A percentile compares a stretch with the other conserved stretches of the same genome.
phyloP scores from a whole-genome alignment of 2,329 filamentous ascomycete species.

The Calycina marina region DNA sequence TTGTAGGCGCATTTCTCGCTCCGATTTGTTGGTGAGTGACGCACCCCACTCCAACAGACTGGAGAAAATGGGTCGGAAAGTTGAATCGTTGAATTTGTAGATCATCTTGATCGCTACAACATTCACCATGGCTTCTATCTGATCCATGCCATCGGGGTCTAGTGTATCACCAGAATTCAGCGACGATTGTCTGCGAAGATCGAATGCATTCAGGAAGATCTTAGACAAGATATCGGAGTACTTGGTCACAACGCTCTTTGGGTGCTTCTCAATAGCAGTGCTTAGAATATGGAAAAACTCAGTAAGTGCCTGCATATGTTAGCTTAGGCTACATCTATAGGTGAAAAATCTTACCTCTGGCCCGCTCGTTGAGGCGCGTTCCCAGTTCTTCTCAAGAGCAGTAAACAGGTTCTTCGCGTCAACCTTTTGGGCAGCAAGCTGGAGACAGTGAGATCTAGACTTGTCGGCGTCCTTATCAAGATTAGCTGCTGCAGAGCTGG shows the following conservation, averaged over 20 bases:
- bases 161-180: constrained; percentile 28
- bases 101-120: constrained; percentile 75
- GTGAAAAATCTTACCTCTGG: constrained; percentile 36
- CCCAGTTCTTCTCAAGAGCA: constrained; percentile 61
- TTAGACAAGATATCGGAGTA: constrained; percentile 55
- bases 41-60: constrained; percentile 73
- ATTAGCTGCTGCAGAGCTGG: constrained; percentile 49
- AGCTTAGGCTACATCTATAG: constrained; percentile 5
- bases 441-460: constrained; percentile 53
- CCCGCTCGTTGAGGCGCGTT: constrained; percentile 44
- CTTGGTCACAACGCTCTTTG: constrained; percentile 67
- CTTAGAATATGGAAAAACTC: constrained; percentile 60
- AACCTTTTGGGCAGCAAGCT: constrained; percentile 61
- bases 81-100: constrained; percentile 88
- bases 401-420: constrained; percentile 63
- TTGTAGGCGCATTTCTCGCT: constrained; percentile 48
- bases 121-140: constrained; percentile 51
- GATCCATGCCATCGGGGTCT: constrained; percentile 32
- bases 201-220: constrained; percentile 44
- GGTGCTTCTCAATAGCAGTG: constrained; percentile 58
- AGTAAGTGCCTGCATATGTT: constrained; percentile 37
- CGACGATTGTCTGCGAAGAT: constrained; percentile 46
- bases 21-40: constrained; percentile 39
- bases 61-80: constrained; percentile 83
- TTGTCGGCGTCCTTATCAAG: constrained; percentile 48